phyloP scores from a whole-genome alignment of 805 yeast species.

The Saturnispora bothae region DNA sequence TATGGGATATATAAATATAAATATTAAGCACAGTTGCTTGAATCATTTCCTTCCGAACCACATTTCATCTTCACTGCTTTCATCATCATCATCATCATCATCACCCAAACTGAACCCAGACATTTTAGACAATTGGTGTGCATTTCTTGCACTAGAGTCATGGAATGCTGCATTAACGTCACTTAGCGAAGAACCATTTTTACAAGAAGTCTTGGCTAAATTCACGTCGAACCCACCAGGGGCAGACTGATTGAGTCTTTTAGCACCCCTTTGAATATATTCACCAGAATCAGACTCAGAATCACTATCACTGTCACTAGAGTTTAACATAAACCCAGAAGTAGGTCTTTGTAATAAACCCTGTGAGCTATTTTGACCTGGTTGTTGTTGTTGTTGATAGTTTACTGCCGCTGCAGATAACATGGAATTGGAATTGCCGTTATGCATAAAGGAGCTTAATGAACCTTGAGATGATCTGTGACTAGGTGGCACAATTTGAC shows the following conservation, averaged over 20 bases:
- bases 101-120: slow-evolving; percentile 1
- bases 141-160: slow-evolving; percentile 1
- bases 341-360: neutral
- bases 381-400: neutral
- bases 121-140: slow-evolving; percentile 4
- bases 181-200: slow-evolving; percentile 4
- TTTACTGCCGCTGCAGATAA: neutral
- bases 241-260: slow-evolving; percentile 16
- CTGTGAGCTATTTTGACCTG: neutral
- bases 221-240: slow-evolving; percentile 5
- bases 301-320: neutral
- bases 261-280: neutral
- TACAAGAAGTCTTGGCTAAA: slow-evolving; percentile 4
- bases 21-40: neutral
- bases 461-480: neutral
- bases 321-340: slow-evolving; percentile 1
- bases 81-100: slow-evolving; percentile 9
- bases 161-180: slow-evolving; percentile 5
- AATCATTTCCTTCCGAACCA: slow-evolving; percentile 4
- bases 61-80: slow-evolving; percentile 4
- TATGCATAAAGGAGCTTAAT: no score
- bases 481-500: neutral
- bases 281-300: neutral
- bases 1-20: neutral
- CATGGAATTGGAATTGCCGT: no score